Base-by-base conservation (phyloP, 352 stramenopile species). In the Phytophthora pseudosyringae region DNA sequence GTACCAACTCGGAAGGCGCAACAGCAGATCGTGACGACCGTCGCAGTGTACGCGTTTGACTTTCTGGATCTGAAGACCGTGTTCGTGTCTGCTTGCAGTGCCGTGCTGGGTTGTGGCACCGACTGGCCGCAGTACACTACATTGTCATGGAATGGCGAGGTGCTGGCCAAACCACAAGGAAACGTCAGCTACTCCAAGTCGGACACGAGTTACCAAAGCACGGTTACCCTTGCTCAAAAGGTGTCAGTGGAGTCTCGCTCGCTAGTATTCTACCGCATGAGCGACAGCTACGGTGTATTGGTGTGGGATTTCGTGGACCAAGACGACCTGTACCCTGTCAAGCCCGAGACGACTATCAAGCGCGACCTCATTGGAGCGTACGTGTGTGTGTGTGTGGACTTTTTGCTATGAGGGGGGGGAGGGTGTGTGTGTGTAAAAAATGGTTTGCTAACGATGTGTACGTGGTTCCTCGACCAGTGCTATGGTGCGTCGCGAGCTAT, bases 31-130 rank as follows among this genome's bases (percentile, higher is more conserved):
- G 64, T 80, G n/a, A 88, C 78, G 0, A 77, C 78, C 12, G 66
- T 80, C 12, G 72, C 68, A 10, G 70, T 76, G 5, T 88, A 87
- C 50, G 65, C 78, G 25, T 80, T 90, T 55, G 74, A 86, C 35
- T 73, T 63, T 40, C 32, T 82, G 9, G 75, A 90, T 61, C 55
- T 88, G 10, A 64, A 64, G 32, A 55, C 45, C 4, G 68, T 83
- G 15, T 88, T 90, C 39, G 48, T 73, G 16, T 74, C 75, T 6
- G 70, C 75, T 9, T 84, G 76, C 32, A 52, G 52, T 29, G 76
- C 71, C 28, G 76, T 88, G 26, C 61, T 77, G 21, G 78, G 74
- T 5, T 73, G 67, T 41, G 73, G 74, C 10, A 72, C 65, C 29
- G 66, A 80, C 15, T 87, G 78, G 78, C 76, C 81, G 4, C 58